A percentile compares a stretch with the other conserved stretches of the same genome.
Conservation (phyloP, 257 asterid genomes). For the Parsonsia alboflavescens region DNA sequence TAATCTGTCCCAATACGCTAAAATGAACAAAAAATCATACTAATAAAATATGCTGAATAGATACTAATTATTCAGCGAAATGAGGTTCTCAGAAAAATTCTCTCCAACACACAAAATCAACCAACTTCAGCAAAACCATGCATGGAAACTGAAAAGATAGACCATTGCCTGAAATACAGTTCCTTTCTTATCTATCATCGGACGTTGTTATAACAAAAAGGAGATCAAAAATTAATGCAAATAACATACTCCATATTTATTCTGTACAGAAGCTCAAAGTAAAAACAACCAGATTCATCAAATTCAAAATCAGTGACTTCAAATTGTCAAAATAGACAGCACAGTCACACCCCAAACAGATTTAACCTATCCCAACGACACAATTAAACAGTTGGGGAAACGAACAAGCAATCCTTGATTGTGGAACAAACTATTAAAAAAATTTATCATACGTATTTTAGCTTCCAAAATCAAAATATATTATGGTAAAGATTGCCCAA, state of each 20-base stretch:
- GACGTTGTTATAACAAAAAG: neutral
- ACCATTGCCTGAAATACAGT: neutral
- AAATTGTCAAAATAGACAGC: neutral
- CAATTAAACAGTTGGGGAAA: neutral
- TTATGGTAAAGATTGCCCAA: neutral
- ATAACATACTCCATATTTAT: neutral
- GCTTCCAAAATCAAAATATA: neutral
- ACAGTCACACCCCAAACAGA: neutral
- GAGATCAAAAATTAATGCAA: neutral
- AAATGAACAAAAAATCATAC: neutral
- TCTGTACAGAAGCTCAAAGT: neutral
- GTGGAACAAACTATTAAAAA: neutral
- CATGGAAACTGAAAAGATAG: neutral
- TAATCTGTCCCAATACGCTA: neutral
- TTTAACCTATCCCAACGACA: neutral
- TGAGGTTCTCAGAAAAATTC: neutral
- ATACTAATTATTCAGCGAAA: neutral
- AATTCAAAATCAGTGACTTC: neutral
- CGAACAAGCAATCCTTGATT: neutral
- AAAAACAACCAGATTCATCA: neutral
- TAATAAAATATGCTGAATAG: neutral
- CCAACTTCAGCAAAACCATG: neutral
- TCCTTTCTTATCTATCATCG: neutral
- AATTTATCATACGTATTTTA: neutral
- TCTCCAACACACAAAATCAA: neutral